Evolutionary conservation across 805 yeast genomes (phyloP), one percentile per base, ranked within the genome.

Genomic region (Candida germanica): DNA sequence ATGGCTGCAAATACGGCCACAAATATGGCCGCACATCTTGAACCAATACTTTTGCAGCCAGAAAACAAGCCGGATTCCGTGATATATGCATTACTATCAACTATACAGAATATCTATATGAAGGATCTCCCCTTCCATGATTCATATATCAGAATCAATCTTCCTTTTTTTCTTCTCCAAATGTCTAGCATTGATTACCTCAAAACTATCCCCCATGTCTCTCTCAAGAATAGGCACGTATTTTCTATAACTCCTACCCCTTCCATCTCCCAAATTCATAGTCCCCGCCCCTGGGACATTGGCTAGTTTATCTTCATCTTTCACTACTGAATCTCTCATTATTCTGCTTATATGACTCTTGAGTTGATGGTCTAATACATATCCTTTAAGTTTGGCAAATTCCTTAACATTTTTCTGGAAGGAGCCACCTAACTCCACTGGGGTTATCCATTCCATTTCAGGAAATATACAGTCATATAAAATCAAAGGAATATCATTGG

Each of bases 401-500:
- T 73, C 70, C 36, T 66, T 67, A 13, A 61, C 51, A 8, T 66
- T 47, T 43, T 71, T 76, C 19, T 54, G 48, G 17, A 36, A 41
- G 9, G 44, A 44, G 5, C 44, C 44, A n/a, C 45, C 39, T 28
- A 55, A 45, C 38, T 68, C 69, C 1, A 53, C 43, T 4, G 60
- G 51, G 3, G 54, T 43, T n/a, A 51, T 52, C 95, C 96, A 91
- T 44, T 78, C 80, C 61, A 88, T 69, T 2, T 71, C 72, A 6
- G 79, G 77, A 53, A 76, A 93, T 10, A 73, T 76, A 58, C 98
- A 91, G 52, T 91, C 95, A 54, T 83, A 88, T 26, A 93, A 62
- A 3, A 91, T 80, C 47, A 93, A 66, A 1, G 98, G 98, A 5
- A 83, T 63, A 46, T 91, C 98, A 52, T 83, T 75, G 0, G 96